A percentile compares a stretch with the other conserved stretches of the same genome.
Evolutionary conservation across 305 asterid genomes (phyloP).

Genomic region (Solanum aculeatissimum): DNA sequence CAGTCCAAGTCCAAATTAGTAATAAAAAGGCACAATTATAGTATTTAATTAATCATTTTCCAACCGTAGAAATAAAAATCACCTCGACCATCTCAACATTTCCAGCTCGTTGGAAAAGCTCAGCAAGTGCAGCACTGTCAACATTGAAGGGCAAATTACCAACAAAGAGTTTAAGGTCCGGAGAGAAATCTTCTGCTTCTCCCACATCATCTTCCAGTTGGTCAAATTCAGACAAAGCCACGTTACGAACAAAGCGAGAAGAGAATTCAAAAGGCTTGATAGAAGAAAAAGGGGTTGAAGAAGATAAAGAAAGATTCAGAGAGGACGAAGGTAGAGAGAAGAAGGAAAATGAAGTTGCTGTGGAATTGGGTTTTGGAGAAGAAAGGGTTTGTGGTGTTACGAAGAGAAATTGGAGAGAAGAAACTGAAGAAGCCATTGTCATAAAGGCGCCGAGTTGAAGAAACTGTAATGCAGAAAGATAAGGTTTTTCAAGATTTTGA

Average conservation of each 20-base stretch:
- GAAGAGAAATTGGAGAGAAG: conserved; percentile 40
- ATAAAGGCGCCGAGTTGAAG: not conserved
- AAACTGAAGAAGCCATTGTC: conserved; percentile 39
- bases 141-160: conserved; percentile 76
- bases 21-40: not conserved
- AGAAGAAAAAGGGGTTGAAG: conserved; percentile 9
- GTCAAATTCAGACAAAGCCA: conserved; percentile 41
- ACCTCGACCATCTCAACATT: conserved; percentile 94
- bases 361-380: conserved; percentile 20
- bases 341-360: conserved; percentile 16
- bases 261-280: not conserved
- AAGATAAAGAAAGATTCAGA: conserved; percentile 25
- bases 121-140: conserved; percentile 71
- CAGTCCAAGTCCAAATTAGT: too few relatives aligned
- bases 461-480: not conserved
- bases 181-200: conserved; percentile 22
- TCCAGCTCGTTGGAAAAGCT: conserved; percentile 62
- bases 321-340: conserved; percentile 16
- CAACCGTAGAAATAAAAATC: not conserved
- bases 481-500: not conserved
- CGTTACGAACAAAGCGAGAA: conserved; percentile 19
- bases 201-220: conserved; percentile 23
- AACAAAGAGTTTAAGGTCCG: conserved; percentile 61
- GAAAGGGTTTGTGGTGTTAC: conserved; percentile 46
- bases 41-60: not conserved